Conservation (phyloP, 129 eudicot species). For the Cynara cardunculus region DNA sequence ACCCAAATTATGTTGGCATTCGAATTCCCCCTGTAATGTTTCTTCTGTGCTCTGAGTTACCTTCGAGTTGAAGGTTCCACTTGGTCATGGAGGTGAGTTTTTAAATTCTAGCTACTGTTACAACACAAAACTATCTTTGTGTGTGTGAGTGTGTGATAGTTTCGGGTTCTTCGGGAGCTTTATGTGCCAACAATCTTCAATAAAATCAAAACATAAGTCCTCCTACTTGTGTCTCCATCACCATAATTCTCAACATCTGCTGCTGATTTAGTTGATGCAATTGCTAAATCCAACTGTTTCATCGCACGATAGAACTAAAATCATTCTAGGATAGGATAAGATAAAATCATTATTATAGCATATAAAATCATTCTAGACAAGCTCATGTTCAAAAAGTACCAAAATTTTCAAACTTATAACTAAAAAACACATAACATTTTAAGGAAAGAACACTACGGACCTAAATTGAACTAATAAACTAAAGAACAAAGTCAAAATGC, state of each 20-base stretch:
- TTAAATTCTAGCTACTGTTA: too few relatives aligned
- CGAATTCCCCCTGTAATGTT: too few relatives aligned
- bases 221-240: background rate
- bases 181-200: conserved; percentile 46
- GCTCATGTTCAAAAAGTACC: background rate
- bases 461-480: conserved; percentile 9
- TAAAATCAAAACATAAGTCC: conserved; percentile 35
- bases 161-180: conserved; percentile 59
- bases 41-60: too few relatives aligned
- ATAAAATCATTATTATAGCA: background rate
- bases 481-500: too few relatives aligned
- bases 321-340: too few relatives aligned
- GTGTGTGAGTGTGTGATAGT: too few relatives aligned
- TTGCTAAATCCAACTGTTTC: background rate
- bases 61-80: too few relatives aligned
- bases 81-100: too few relatives aligned
- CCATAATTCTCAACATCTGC: conserved; percentile 27
- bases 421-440: background rate
- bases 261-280: background rate
- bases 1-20: too few relatives aligned
- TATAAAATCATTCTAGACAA: background rate
- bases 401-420: background rate
- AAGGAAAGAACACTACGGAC: background rate
- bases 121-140: too few relatives aligned
- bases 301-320: conserved; percentile 24